These are phyloP conservation scores for Leccinum holopus DNA, from an alignment of 1,284 basidiomycete genomes.

Conservation along the genomic window DNA sequence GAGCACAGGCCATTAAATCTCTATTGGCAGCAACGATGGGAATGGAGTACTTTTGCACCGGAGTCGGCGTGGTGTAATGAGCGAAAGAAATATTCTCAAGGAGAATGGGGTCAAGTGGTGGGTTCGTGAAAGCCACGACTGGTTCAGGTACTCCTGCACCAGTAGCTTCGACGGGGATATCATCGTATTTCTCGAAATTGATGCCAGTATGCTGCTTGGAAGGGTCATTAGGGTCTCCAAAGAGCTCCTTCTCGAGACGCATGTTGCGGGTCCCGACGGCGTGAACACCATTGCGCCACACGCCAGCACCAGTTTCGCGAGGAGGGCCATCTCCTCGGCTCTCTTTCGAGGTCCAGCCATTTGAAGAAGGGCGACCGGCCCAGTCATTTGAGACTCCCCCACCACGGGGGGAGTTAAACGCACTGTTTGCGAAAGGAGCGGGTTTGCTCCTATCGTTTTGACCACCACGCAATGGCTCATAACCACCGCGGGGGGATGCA, in stretches of 20 bases:
- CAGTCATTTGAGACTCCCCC: conserved; percentile 48
- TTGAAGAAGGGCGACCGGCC: conserved; percentile 41
- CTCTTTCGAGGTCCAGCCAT: conserved; percentile 39
- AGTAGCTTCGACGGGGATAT: conserved; percentile 98
- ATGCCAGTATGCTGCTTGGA: conserved; percentile 92
- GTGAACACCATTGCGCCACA: conserved; percentile 91
- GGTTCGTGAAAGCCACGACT: conserved; percentile 81
- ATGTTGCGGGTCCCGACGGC: conserved; percentile 77
- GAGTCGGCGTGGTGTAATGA: conserved; percentile 93
- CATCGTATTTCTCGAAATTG: conserved; percentile 99
- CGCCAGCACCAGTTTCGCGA: conserved; percentile 67
- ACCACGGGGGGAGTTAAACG: conserved; percentile 39
- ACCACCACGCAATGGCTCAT: conserved; percentile 46
- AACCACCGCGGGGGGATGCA: conserved; percentile 58
- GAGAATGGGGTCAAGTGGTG: conserved; percentile 91
- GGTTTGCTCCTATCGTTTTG: conserved; percentile 48
- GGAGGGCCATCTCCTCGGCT: conserved; percentile 42
- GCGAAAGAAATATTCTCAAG: conserved; percentile 94
- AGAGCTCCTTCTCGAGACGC: conserved; percentile 94
- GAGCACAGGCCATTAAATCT: conserved; percentile 99
- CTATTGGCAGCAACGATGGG: conserved; percentile 91
- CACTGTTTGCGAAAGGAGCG: conserved; percentile 37
- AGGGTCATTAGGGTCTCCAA: conserved; percentile 87
- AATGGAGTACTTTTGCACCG: conserved; percentile 99
- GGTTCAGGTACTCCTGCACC: conserved; percentile 96